phyloP scores from a whole-genome alignment of 148 eudicot genomes.

The Vaccinium vitisidaea region DNA sequence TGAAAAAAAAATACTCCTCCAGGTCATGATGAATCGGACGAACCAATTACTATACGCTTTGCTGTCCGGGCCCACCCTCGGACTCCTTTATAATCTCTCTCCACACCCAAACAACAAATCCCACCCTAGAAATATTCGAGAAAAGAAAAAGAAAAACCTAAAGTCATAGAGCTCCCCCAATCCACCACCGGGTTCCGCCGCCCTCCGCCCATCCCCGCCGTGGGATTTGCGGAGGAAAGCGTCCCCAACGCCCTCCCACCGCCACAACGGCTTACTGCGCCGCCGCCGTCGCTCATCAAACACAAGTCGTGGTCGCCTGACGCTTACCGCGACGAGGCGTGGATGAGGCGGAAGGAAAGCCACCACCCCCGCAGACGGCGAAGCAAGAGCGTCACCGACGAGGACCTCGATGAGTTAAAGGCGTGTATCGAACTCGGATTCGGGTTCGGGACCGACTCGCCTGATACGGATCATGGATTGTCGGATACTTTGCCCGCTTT shows the following conservation, averaged over 20 bases:
- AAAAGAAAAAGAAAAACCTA: not conserved
- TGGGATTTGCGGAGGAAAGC: slow-evolving; percentile 12
- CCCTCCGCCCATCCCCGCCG: slow-evolving; percentile 24
- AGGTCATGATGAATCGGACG: slow-evolving; percentile 47
- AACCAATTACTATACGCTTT: slow-evolving; percentile 25
- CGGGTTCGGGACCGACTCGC: slow-evolving; percentile 69
- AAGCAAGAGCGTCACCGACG: slow-evolving; percentile 78
- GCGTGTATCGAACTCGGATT: slow-evolving; percentile 84
- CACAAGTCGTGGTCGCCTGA: slow-evolving; percentile 89
- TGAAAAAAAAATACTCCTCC: not conserved
- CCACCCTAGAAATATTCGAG: not conserved
- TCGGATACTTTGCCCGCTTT: slow-evolving; percentile 75
- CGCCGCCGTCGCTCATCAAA: slow-evolving; percentile 34
- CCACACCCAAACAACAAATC: not conserved
- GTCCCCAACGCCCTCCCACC: slow-evolving; percentile 4
- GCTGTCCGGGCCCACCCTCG: not conserved
- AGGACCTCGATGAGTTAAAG: slow-evolving; percentile 74
- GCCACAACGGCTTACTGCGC: not conserved
- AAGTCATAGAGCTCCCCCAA: slow-evolving; percentile 36
- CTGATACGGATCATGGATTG: slow-evolving; percentile 43
- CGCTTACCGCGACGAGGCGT: slow-evolving; percentile 56
- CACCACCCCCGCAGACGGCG: slow-evolving; percentile 28
- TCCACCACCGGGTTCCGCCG: slow-evolving; percentile 25
- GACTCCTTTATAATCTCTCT: slow-evolving; percentile 22
- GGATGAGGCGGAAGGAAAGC: slow-evolving; percentile 47